A percentile compares a stretch with the other conserved stretches of the same genome.
Conservation (phyloP, 768 basidiomycete species). For the Tulasnella sp. region DNA sequence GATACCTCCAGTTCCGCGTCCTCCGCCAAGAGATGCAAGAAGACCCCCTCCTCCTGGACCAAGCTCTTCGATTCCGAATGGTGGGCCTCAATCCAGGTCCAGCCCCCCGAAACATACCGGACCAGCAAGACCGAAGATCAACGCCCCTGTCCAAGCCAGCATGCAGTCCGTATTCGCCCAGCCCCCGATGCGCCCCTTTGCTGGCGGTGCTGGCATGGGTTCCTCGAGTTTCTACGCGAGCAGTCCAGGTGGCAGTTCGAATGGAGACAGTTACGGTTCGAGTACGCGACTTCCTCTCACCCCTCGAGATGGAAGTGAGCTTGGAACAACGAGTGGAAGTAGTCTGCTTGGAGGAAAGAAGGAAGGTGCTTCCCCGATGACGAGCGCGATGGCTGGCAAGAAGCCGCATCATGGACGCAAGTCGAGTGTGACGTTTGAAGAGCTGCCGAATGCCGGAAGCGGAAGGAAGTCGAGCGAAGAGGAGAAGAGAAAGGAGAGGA, state of each 20-base stretch:
- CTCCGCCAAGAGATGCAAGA: conserved; percentile 8
- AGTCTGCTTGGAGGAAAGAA: not conserved
- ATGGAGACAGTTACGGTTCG: conserved; percentile 56
- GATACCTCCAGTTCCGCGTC: not conserved
- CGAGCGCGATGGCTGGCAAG: conserved; percentile 20
- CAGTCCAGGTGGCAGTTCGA: conserved; percentile 46
- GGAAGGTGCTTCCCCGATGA: conserved; percentile 6
- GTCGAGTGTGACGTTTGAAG: conserved; percentile 19
- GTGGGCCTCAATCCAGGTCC: not conserved
- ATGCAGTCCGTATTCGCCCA: not conserved
- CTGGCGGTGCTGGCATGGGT: not conserved
- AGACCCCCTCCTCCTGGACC: not conserved
- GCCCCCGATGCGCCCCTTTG: conserved; percentile 13
- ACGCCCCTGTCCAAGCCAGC: not conserved
- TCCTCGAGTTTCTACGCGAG: conserved; percentile 8
- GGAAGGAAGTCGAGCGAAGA: conserved; percentile 33
- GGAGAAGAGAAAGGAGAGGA: conserved; percentile 57
- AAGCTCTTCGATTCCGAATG: not conserved
- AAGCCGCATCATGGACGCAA: conserved; percentile 13
- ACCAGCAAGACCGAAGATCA: not conserved
- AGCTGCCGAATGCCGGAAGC: not conserved
- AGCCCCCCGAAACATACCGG: not conserved
- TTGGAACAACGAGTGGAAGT: conserved; percentile 24
- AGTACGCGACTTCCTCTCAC: conserved; percentile 70
- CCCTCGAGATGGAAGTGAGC: conserved; percentile 69